phyloP scores from a whole-genome alignment of 2,329 filamentous ascomycete species.

The Microdochium bolleyi region DNA sequence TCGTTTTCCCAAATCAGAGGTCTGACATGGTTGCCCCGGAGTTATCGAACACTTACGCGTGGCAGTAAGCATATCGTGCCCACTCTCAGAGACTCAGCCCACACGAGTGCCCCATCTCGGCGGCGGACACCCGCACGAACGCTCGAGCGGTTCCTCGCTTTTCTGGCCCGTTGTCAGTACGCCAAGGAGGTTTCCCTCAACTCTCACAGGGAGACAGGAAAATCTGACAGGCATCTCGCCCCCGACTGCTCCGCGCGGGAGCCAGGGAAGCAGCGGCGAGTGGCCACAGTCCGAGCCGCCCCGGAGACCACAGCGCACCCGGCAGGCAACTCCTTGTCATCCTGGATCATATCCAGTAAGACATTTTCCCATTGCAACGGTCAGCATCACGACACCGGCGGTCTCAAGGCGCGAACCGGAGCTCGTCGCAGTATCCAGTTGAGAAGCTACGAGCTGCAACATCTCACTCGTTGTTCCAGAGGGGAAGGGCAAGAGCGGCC shows the following conservation, averaged over 20 bases:
- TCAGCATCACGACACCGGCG: background rate
- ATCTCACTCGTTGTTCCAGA: background rate
- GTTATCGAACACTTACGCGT: no score
- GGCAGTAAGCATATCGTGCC: background rate
- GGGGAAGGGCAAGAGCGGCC: background rate
- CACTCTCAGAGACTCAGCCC: background rate
- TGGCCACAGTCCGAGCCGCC: background rate
- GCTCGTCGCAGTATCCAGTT: background rate
- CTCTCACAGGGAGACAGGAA: no score
- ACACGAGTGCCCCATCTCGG: background rate
- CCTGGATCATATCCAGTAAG: background rate
- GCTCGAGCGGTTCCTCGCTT: background rate
- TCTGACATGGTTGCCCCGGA: no score
- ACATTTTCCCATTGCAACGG: background rate
- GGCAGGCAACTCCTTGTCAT: background rate
- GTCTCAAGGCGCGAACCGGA: background rate
- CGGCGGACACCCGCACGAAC: background rate
- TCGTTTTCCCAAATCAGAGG: no score
- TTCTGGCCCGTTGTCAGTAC: no score
- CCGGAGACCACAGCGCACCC: background rate
- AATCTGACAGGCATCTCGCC: background rate
- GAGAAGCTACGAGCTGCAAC: background rate
- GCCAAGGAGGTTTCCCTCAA: no score
- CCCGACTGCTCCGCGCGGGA: background rate
- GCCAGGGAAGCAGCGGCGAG: background rate